Evolutionary conservation across 164 flowering plant species (phyloP).

Genomic region (Echeveria elegans): DNA sequence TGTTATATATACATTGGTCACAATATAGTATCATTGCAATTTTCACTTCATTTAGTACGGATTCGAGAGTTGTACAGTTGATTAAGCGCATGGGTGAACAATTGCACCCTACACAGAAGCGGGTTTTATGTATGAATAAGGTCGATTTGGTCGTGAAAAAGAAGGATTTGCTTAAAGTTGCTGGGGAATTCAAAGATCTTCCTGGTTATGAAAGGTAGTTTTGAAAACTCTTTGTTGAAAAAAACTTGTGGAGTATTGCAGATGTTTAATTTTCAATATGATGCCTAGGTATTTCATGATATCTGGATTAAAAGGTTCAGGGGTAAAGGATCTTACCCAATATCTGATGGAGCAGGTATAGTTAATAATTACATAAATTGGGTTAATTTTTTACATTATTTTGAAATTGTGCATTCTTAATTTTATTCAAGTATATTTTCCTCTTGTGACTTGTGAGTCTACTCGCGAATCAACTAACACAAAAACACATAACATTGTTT

Average conservation of each 20-base stretch:
- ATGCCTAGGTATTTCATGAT: conserved; percentile 67
- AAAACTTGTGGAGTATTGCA: not conserved
- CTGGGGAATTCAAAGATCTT: conserved; percentile 71
- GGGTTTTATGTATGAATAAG: conserved; percentile 88
- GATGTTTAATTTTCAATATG: conserved; percentile 5
- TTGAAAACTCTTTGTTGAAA: conserved; percentile 4
- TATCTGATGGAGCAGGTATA: conserved; percentile 85
- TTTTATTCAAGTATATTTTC: not conserved
- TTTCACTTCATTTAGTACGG: conserved; percentile 44
- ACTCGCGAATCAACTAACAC: not conserved
- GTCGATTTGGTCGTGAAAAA: conserved; percentile 78
- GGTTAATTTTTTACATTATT: no score
- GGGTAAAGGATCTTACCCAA: conserved; percentile 72
- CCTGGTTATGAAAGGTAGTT: conserved; percentile 79
- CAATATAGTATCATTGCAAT: not conserved
- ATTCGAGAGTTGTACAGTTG: conserved; percentile 65
- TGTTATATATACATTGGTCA: not conserved
- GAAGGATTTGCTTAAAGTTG: conserved; percentile 76
- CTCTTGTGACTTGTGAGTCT: not conserved
- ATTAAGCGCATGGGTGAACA: conserved; percentile 63
- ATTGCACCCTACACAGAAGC: conserved; percentile 57
- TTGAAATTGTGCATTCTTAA: no score
- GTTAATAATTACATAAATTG: no score
- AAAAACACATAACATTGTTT: not conserved
- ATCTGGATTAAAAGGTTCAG: conserved; percentile 90